Evolutionary conservation across 2,329 filamentous ascomycete species (phyloP), one percentile per base, ranked within the genome.

Genomic region (Alternaria novae-zelandiae): DNA sequence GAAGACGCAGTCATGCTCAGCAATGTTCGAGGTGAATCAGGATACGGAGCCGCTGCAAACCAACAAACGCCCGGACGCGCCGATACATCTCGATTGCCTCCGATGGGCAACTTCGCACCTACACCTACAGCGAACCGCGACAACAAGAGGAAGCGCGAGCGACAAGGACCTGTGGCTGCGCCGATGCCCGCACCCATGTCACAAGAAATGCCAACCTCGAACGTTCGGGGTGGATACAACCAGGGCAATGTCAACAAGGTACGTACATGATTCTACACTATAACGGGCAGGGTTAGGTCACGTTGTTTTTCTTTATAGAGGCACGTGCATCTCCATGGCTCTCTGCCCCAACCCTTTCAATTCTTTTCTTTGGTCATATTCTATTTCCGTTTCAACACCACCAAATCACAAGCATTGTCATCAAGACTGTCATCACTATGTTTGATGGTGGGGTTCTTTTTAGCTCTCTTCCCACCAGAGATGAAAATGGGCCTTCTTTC

Each of bases 81-180:
- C 26, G 81, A 83, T 54, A 75, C 77, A 32, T 77, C 77, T 46
- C 77, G 82, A 79, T 90, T 98, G 86, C 96, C 96, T 43, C 95
- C 95, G 3, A 89, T 99, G 41, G 96, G 96, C 36, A 97, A 97
- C 78, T 99, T 99, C 77, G 93, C 96, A 4, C 92, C 93, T 32
- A 89, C 89, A 17, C 88, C 89, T 20, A 96, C 94, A 69, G 92
- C 92, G 4, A 92, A 87, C 72, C 97, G 97, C 77, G 94, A 97
- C 66, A 92, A 86, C 80, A 98, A 97, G 76, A 77, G 83, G 81
- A 97, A 97, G 81, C 90, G 94, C 17, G 88, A 91, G 30, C 89
- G 90, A 43, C 84, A 84, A 49, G 81, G 86, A 21, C 78, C 85
- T 21, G 76, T 85, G 30, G 72, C 77, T 58, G 74, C 77, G 15